A percentile compares a stretch with the other conserved stretches of the same genome.
phyloP scores from a whole-genome alignment of 164 flowering plant genomes.

The Nymphaea thermarum region DNA sequence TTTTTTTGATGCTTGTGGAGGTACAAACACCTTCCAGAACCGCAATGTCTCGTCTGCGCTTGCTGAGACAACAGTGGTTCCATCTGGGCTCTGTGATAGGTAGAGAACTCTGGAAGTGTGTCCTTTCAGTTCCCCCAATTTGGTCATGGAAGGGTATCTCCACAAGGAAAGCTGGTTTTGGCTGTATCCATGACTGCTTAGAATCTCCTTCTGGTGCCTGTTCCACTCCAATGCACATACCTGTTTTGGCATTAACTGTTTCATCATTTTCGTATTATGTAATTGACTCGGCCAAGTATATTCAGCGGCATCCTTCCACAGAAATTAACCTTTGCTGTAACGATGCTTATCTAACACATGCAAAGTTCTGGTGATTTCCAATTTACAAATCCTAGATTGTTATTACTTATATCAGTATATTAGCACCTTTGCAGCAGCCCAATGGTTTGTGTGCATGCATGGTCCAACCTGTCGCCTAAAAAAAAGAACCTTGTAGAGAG shows the following conservation, averaged over 20 bases:
- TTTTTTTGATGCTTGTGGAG: conserved; percentile 12
- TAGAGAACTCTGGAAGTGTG: conserved; percentile 30
- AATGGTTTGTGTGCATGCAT: too few species aligned
- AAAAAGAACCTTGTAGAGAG: not conserved
- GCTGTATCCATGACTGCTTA: conserved; percentile 44
- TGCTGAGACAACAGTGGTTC: conserved; percentile 33
- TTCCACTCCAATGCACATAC: conserved; percentile 49
- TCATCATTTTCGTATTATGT: not conserved
- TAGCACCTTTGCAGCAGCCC: too few species aligned
- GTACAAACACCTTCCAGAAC: conserved; percentile 38
- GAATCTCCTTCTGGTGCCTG: conserved; percentile 41
- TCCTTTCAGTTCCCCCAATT: conserved; percentile 19
- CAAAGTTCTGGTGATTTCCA: too few species aligned
- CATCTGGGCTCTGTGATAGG: conserved; percentile 54
- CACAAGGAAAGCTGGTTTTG: conserved; percentile 33
- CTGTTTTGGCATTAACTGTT: conserved; percentile 12
- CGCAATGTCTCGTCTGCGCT: conserved; percentile 46
- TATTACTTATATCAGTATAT: too few species aligned
- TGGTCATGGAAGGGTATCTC: conserved; percentile 44
- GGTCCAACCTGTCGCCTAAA: conserved; percentile 4
- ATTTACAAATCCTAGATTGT: too few species aligned
- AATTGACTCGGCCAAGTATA: too few species aligned
- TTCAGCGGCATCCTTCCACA: too few species aligned
- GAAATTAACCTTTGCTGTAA: too few species aligned
- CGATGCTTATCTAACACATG: too few species aligned